Base-by-base conservation (phyloP, 1,139 yeast genomes). In the Saccharomyces uvarum region DNA sequence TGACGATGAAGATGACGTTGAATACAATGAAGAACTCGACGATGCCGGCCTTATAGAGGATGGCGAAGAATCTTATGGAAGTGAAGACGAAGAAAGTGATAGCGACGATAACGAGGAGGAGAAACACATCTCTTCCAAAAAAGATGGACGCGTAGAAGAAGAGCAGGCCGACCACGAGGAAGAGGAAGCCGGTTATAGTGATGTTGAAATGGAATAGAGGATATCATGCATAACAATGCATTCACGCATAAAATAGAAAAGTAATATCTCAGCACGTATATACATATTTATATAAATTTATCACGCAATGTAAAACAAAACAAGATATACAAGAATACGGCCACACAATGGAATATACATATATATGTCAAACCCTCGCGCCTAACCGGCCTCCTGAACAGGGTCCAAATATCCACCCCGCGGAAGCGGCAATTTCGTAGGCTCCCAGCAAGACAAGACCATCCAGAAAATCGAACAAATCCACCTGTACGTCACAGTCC, bases 1-100 rank as follows among this genome's bases (percentile, higher is more conserved):
- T 1, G 53, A 72, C 3, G 74, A 69, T 21, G 79, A 74, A 14
- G 75, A 69, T 19, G 76, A 72, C 44, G 78, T 73, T 14, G 77
- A 74, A 57, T 73, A 74, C 56, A 63, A 69, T 51, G 77, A 73
- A 59, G 76, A 72, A 55, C 57, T 73, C 28, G 76, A 73, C 48
- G 76, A 73, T 56, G 75, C 73, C 5, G 72, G 68, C 13, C 58
- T 72, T 47, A 67, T 74, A 49, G 75, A 71, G 44, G 74, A 70
- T 33, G 77, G 73, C 11, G 75, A 72, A 53, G 68, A 63, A 14
- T 70, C 63, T 16, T 63, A 60, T 19, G 66, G 56, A 48, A 60
- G 59, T 47, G 71, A 64, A 51, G 67, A 63, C 27, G 69, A 69
- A 16, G 71, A 65, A 14, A 68, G 61, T 16, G 65, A 62, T 8